These are phyloP conservation scores for Suillus subluteus DNA, from an alignment of 768 basidiomycete genomes.

Conservation along the genomic window DNA sequence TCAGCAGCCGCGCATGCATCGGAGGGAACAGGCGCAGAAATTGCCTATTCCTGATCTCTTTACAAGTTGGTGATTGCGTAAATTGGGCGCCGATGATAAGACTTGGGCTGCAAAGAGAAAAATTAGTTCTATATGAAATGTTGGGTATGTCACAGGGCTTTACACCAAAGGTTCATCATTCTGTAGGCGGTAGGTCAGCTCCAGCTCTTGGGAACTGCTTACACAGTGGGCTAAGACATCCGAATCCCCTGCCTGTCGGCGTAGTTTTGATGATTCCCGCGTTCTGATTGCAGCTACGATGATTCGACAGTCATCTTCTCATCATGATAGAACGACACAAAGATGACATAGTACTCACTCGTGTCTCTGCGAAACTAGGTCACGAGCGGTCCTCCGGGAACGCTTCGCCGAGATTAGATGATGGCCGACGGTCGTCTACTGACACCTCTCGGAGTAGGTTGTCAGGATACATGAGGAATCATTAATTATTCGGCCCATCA, in stretches of 20 bases:
- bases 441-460: not conserved
- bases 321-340: not conserved
- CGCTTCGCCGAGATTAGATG: not conserved
- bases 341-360: not conserved
- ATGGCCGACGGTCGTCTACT: not conserved
- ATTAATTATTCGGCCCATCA: not conserved
- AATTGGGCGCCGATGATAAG: not conserved
- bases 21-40: constrained; percentile 6
- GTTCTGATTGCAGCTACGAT: not conserved
- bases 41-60: not conserved
- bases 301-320: not conserved
- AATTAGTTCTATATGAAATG: not conserved
- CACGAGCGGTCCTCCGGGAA: not conserved
- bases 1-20: constrained; percentile 3
- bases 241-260: not conserved
- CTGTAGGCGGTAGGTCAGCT: not conserved
- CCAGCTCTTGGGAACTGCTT: not conserved
- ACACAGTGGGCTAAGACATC: not conserved
- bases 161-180: not conserved
- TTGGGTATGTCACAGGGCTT: not conserved
- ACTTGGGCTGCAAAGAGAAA: not conserved
- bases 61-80: not conserved
- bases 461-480: not conserved
- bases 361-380: not conserved
- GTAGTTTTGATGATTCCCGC: not conserved